Conservation (phyloP, 768 basidiomycete genomes). For the Terana coerulea region DNA sequence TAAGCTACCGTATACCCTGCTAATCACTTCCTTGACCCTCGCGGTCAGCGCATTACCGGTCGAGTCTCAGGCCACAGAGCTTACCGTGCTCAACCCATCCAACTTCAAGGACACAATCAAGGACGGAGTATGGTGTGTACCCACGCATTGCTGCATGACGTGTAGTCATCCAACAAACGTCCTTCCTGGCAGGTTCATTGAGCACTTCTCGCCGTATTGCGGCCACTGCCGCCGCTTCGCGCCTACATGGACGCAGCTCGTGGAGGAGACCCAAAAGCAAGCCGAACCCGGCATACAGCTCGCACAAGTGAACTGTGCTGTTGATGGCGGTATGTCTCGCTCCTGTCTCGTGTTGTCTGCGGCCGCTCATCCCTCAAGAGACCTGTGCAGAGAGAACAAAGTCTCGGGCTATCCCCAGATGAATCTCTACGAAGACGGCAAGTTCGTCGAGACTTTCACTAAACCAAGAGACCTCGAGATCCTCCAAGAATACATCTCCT, state of each 20-base stretch:
- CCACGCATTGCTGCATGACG: not conserved
- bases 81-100: conserved; percentile 48
- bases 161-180: not conserved
- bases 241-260: conserved; percentile 78
- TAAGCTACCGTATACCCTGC: conserved; percentile 20
- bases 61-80: conserved; percentile 21
- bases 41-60: conserved; percentile 22
- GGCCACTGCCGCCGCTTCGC: conserved; percentile 74
- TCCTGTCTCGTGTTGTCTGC: not conserved
- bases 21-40: conserved; percentile 22
- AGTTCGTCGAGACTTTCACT: conserved; percentile 52
- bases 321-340: conserved; percentile 62
- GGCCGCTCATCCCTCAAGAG: conserved; percentile 37
- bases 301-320: conserved; percentile 79
- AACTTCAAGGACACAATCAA: conserved; percentile 52
- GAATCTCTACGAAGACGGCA: conserved; percentile 67
- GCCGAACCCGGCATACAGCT: conserved; percentile 52
- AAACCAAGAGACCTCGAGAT: conserved; percentile 49
- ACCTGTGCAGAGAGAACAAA: conserved; percentile 71
- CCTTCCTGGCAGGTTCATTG: conserved; percentile 60
- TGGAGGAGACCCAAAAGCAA: conserved; percentile 44
- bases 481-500: conserved; percentile 52
- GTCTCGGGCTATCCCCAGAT: conserved; percentile 75
- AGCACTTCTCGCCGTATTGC: conserved; percentile 88
- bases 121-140: conserved; percentile 57